phyloP scores from a whole-genome alignment of 768 basidiomycete species.

The Omphalotus guepiniiformis region DNA sequence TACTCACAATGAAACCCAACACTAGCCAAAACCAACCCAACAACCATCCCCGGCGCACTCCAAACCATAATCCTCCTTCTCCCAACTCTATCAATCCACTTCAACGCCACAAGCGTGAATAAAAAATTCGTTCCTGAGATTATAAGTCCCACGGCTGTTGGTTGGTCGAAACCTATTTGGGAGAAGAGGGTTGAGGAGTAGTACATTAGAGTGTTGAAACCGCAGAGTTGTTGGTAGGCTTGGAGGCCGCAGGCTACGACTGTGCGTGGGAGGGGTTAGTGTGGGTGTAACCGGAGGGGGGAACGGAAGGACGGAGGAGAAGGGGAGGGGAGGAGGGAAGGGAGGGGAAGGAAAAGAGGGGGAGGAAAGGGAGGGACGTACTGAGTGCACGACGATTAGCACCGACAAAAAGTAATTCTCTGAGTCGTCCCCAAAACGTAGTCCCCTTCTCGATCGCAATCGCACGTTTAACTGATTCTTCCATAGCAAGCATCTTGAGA shows the following conservation, averaged over 20 bases:
- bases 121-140: conserved; percentile 76
- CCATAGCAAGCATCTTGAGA: conserved; percentile 57
- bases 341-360: neutral
- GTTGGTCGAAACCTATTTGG: conserved; percentile 76
- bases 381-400: conserved; percentile 68
- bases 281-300: neutral
- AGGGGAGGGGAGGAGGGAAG: neutral
- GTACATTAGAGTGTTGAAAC: conserved; percentile 71
- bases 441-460: conserved; percentile 59
- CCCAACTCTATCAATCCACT: conserved; percentile 69
- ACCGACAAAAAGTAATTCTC: conserved; percentile 50
- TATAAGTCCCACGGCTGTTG: conserved; percentile 77
- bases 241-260: conserved; percentile 79
- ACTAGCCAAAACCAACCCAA: conserved; percentile 59
- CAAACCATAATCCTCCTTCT: conserved; percentile 65
- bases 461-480: conserved; percentile 55
- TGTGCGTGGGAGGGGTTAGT: conserved; percentile 25
- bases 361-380: conserved; percentile 28
- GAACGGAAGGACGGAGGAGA: neutral
- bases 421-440: conserved; percentile 51
- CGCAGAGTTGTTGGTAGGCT: conserved; percentile 79
- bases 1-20: conserved; percentile 63
- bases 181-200: conserved; percentile 78
- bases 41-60: conserved; percentile 70
- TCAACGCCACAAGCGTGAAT: conserved; percentile 72